Percentiles rank a stretch among this genome's conserved stretches.
phyloP scores from a whole-genome alignment of 2,329 filamentous ascomycete genomes.

The Thelonectria blattea region DNA sequence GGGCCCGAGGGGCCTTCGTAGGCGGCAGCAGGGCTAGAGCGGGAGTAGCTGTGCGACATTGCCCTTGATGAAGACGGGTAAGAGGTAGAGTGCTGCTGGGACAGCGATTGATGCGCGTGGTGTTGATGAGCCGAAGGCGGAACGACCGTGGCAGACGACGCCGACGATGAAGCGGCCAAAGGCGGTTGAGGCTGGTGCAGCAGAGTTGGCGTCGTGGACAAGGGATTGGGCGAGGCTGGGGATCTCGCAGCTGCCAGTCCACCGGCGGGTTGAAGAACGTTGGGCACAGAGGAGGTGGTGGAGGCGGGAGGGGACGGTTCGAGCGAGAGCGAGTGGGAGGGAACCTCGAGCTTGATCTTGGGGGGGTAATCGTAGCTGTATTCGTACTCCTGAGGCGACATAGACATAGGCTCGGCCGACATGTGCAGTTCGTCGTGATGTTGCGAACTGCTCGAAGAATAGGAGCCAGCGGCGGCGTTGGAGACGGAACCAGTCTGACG shows the following conservation, averaged over 20 bases:
- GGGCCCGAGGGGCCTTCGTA: conserved; percentile 59
- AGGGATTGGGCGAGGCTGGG: conserved; percentile 50
- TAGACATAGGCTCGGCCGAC: conserved; percentile 47
- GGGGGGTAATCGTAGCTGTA: conserved; percentile 53
- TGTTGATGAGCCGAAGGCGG: conserved; percentile 42
- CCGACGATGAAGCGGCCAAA: conserved; percentile 36
- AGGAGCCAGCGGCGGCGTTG: conserved; percentile 31
- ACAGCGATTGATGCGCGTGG: conserved; percentile 46
- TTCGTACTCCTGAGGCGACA: conserved; percentile 56
- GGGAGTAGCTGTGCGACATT: conserved; percentile 77
- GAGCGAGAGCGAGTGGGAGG: conserved; percentile 46
- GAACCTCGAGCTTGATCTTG: conserved; percentile 59
- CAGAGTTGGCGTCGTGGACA: conserved; percentile 41
- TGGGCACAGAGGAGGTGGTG: conserved; percentile 56
- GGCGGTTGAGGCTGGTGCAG: conserved; percentile 50
- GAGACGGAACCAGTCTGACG: conserved; percentile 35
- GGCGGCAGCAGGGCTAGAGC: conserved; percentile 76
- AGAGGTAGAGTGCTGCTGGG: conserved; percentile 53
- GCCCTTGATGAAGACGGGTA: conserved; percentile 64
- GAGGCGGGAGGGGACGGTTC: conserved; percentile 49
- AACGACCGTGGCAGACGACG: conserved; percentile 44
- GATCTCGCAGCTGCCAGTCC: conserved; percentile 42
- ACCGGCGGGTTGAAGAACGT: conserved; percentile 64
- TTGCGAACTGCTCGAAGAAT: conserved; percentile 22
- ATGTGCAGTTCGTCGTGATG: conserved; percentile 63